Evolutionary conservation across 306 rosid species (phyloP), one percentile per base, ranked within the genome.

Genomic region (Malus fusca): DNA sequence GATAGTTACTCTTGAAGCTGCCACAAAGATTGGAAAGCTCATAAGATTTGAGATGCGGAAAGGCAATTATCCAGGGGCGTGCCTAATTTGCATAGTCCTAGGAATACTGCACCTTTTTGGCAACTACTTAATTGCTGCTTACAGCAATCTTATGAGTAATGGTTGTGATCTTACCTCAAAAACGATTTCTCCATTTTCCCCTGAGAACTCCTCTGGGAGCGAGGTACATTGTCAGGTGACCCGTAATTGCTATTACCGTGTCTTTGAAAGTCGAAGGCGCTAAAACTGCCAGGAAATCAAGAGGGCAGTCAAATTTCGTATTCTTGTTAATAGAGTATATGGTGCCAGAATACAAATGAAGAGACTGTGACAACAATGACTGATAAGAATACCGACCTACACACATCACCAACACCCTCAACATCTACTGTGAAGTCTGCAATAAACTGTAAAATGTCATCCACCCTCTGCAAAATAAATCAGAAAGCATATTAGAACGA

Each of bases 161-260:
- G 65, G 65, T n/a, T 48, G 60, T 56, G 46, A 75, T 53, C 76
- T 69, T 85, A 92, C 99, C 99, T 95, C 82, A 95, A 87, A 59
- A 95, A 85, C 4, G 99, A 95, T 87, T 95, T 95, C 97, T 95
- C 99, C 96, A 95, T 79, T 81, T 95, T 95, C 68, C 99, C 99
- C 72, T 95, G 99, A 58, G 96, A 95, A 78, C 99, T 95, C 85
- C 97, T 90, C 80, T 79, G 84, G 11, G 60, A 21, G 22, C 78
- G 83, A 64, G 87, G 80, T 11, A 88, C 86, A 80, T 83, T 90
- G 72, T 42, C 82, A 30, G 97, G 91, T 35, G 97, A 90, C 17
- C 93, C 97, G 59, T 95, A 95, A 62, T 79, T 83, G 71, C 80
- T 82, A 81, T 95, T 95, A 68, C 99, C 99, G 75, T 92, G 92